Evolutionary conservation across 1,284 basidiomycete species (phyloP), one percentile per base, ranked within the genome.

Genomic region (Rhodotorula glutinis): DNA sequence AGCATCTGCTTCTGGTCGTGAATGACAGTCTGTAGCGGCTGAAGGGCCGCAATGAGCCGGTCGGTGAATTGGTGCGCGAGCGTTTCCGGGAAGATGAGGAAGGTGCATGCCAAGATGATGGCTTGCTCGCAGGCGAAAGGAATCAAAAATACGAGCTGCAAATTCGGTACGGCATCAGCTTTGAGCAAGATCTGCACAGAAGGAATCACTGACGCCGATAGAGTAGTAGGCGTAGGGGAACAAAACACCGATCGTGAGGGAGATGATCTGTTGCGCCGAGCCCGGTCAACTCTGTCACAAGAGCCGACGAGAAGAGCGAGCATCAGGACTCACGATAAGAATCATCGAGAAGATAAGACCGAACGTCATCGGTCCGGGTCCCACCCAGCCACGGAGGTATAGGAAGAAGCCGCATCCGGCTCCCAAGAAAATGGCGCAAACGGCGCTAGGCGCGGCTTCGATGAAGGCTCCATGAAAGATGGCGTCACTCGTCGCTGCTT

Each of bases 61-160:
- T 72, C 68, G 40, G 67, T 30, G 57, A 73, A 73, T 33, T 72
- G 71, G 49, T 73, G 72, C 8, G 67, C 71, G 44, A 74, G 67
- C 0, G 69, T 73, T 23, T 74, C 73, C 23, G 73, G 71, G 44
- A 73, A 68, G 49, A 74, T 40, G 56, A 74, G 58, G n/a, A 74
- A 46, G 21, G 69, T 67, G 57, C 61, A 63, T 1, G 67, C 69
- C 57, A 73, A 58, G 33, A 60, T 64, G 63, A 74, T 66, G 4
- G 62, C 67, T 29, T 61, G 62, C 43, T 73, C 69, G 23, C 60
- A 62, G 5, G 51, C 47, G 57, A 73, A 74, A 1, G 73, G 73
- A n/a, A 65, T 40, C 62, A 65, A 72, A 57, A 73, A 73, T 27
- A 66, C 62, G 44, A 67, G 56, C 57, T 68, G 55, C 27, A 3